Base-by-base conservation (phyloP, 441 rosid species). In the Adansonia grandidieri region DNA sequence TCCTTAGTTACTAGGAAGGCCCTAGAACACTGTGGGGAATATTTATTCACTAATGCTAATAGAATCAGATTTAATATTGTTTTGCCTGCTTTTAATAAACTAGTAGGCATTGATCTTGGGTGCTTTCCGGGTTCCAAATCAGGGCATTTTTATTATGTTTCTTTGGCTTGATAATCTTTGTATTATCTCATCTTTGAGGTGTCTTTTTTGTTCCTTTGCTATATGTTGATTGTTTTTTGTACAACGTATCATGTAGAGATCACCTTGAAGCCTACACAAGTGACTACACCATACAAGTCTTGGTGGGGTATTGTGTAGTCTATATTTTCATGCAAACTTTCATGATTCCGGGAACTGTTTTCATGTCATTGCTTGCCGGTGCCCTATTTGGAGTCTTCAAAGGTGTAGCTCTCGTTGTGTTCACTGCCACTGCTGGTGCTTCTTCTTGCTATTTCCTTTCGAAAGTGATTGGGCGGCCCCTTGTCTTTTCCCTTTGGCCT, bases 281-380 rank as follows among this genome's bases (percentile, higher is more conserved):
- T 82, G 97, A 93, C 87, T 93, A 93, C 79, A 93, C 97, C 0
- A 68, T 88, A 51, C 97, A 95, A 84, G 98, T 93, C 47, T 84
- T 93, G 84, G 85, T 93, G n/a, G 97, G 97, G 4, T 95, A 95
- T 84, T 88, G 89, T 78, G 56, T 89, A 54, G 94, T 94, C 62
- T 93, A 91, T 68, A 86, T 94, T 40, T 93, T 90, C 86, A 93
- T 95, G 97, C 98, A 93, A 80, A 95, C 98, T 20, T 95, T 93
- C 82, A 93, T 95, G 97, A 95, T 95, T 40, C 98, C 97, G 0
- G 96, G 97, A 76, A 93, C 97, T 4, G 90, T 93, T 78, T 95
- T 95, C 81, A 93, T 95, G 96, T 91, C 97, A 6, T 85, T 95
- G 78, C 98, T 95, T 79, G 98, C 97, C 28, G 98, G 97, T 77